These are phyloP conservation scores for Leavenworthia alabamica DNA, from an alignment of 345 rosid species.

Conservation along the genomic window DNA sequence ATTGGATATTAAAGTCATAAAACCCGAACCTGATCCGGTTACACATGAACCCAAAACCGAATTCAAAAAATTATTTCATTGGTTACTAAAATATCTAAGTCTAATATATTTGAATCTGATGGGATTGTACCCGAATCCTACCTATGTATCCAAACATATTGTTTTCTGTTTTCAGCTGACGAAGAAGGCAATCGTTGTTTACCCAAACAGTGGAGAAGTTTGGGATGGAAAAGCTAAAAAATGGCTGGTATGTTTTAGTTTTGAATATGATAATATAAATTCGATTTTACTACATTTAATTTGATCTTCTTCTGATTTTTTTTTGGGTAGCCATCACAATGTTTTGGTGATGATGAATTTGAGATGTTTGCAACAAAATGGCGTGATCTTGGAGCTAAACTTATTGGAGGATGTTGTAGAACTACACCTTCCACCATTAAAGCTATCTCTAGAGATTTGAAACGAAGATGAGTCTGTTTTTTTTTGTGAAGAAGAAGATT, in stretches of 20 bases:
- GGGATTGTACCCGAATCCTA: too few species aligned
- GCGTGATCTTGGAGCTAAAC: conserved; percentile 73
- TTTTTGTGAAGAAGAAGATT: conserved; percentile 3
- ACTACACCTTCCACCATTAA: conserved; percentile 68
- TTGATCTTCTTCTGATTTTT: neutral
- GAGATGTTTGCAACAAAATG: conserved; percentile 58
- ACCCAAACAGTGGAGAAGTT: conserved; percentile 89
- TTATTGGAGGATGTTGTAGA: conserved; percentile 84
- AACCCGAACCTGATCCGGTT: too few species aligned
- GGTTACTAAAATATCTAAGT: too few species aligned
- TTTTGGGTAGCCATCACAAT: conserved; percentile 55
- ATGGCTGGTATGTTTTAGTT: conserved; percentile 65
- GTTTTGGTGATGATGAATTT: conserved; percentile 63
- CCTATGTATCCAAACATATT: too few species aligned
- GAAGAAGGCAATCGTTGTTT: conserved; percentile 57
- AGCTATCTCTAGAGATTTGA: conserved; percentile 59
- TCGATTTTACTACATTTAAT: neutral
- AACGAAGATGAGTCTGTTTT: conserved; percentile 25
- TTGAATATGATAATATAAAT: neutral
- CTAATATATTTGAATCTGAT: too few species aligned
- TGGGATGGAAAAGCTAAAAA: conserved; percentile 84
- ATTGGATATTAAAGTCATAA: too few species aligned
- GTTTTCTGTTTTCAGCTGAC: conserved; percentile 53
- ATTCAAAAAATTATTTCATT: too few species aligned
- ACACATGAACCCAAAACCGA: too few species aligned